Evolutionary conservation across 2,329 filamentous ascomycete species (phyloP).

Genomic region (Colletotrichum shisoi): DNA sequence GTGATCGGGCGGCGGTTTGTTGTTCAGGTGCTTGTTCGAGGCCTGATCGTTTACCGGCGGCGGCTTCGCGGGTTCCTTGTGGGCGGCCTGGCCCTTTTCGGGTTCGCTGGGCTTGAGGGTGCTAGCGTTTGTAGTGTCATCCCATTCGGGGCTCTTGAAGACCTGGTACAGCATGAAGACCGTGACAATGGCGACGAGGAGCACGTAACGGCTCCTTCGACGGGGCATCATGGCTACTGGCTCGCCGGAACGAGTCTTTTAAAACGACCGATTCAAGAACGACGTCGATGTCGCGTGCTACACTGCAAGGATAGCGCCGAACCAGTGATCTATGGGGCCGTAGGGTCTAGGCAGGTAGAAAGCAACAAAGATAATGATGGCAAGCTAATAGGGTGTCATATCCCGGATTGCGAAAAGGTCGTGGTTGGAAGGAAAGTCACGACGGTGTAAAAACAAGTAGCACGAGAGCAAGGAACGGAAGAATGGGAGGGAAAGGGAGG

Average conservation of each 20-base stretch:
- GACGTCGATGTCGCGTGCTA: constrained; percentile 28
- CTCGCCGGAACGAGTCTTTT: constrained; percentile 28
- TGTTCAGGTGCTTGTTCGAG: constrained; percentile 31
- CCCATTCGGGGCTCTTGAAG: constrained; percentile 53
- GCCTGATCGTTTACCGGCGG: constrained; percentile 28
- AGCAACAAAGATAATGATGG: constrained; percentile 16
- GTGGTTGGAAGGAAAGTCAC: background rate
- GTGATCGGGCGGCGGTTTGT: constrained; percentile 34
- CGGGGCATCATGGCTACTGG: constrained; percentile 59
- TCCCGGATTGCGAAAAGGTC: constrained; percentile 15
- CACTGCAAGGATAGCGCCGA: constrained; percentile 20
- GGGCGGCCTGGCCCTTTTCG: constrained; percentile 20
- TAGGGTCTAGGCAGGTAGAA: constrained; percentile 18
- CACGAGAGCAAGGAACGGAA: constrained; percentile 20
- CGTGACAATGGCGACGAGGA: constrained; percentile 63
- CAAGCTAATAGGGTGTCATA: constrained; percentile 28
- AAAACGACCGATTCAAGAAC: background rate
- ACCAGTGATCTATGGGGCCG: constrained; percentile 22
- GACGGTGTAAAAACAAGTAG: constrained; percentile 1
- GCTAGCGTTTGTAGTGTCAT: constrained; percentile 38
- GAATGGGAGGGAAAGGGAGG: constrained; percentile 15
- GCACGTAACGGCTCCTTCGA: constrained; percentile 68
- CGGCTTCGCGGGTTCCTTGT: constrained; percentile 25
- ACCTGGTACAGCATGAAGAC: constrained; percentile 63
- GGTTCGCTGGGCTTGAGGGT: constrained; percentile 32